Conservation (phyloP, 345 rosid species). For the Limnanthes douglasii region DNA sequence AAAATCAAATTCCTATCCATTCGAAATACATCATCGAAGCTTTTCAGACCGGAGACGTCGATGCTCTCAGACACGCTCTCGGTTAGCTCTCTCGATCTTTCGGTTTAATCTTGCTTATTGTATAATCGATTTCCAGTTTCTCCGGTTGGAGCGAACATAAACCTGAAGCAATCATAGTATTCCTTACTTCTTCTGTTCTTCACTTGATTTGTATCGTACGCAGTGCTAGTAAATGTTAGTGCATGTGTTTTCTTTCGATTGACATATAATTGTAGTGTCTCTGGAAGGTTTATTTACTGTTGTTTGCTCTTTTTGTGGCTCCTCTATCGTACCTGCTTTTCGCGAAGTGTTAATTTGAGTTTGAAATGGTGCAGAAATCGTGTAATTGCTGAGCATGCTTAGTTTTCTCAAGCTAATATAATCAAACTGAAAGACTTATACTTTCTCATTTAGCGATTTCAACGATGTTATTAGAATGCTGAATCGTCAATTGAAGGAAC, state of each 20-base stretch:
- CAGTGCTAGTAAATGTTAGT: background rate
- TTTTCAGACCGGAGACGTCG: conserved; percentile 44
- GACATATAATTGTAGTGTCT: background rate
- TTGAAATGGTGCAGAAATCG: background rate
- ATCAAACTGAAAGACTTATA: too few relatives aligned
- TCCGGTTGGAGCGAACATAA: background rate
- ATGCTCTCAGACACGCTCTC: conserved; percentile 57
- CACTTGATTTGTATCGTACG: background rate
- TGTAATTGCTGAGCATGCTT: too few relatives aligned
- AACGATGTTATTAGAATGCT: too few relatives aligned
- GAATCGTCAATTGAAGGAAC: too few relatives aligned
- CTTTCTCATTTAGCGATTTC: too few relatives aligned
- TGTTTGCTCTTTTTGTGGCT: background rate
- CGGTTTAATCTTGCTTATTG: background rate
- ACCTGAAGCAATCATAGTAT: background rate
- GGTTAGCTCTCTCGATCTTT: conserved; percentile 22
- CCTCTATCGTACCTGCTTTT: background rate
- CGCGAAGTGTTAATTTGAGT: conserved; percentile 1
- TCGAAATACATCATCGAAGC: conserved; percentile 65
- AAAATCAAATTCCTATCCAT: conserved; percentile 46
- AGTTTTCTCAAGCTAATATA: too few relatives aligned
- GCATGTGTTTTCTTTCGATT: too few relatives aligned
- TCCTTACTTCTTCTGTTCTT: background rate
- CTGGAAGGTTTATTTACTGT: background rate
- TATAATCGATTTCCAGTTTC: background rate